Conservation (phyloP, 2,329 filamentous ascomycete species). For the Aspergillus sojae region DNA sequence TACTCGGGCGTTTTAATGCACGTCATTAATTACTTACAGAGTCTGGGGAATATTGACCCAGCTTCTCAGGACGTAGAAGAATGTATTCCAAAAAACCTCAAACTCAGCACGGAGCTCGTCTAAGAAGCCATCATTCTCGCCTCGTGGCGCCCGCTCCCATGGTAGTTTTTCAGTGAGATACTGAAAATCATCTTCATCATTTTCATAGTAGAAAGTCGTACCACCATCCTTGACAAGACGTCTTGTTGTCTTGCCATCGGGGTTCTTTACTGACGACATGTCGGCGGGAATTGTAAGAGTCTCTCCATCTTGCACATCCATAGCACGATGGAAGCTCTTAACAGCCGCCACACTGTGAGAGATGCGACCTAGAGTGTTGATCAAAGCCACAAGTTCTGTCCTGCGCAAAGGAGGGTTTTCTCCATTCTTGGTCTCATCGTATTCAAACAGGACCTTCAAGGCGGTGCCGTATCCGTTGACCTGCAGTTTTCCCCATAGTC, state of each 20-base stretch:
- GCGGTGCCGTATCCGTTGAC: conserved; percentile 93
- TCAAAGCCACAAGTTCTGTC: conserved; percentile 89
- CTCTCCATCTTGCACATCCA: conserved; percentile 40
- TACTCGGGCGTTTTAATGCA: neutral
- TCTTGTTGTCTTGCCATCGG: conserved; percentile 13
- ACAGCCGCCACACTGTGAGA: conserved; percentile 78
- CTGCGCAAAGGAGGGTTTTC: conserved; percentile 74
- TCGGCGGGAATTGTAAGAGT: conserved; percentile 32
- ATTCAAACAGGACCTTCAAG: conserved; percentile 94
- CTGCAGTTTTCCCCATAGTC: conserved; percentile 96
- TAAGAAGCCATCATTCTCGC: conserved; percentile 48
- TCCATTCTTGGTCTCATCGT: conserved; percentile 67
- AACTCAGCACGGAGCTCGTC: conserved; percentile 69
- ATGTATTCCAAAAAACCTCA: conserved; percentile 62
- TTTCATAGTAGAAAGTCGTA: conserved; percentile 40
- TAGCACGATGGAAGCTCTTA: conserved; percentile 65
- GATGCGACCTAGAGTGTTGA: conserved; percentile 90
- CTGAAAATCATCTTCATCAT: conserved; percentile 45
- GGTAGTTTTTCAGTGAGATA: conserved; percentile 33
- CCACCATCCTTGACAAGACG: conserved; percentile 37
- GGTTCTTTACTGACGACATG: conserved; percentile 29
- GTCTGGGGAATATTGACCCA: conserved; percentile 71
- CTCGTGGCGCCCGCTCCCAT: conserved; percentile 32
- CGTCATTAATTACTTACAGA: conserved; percentile 61
- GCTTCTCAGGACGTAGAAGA: conserved; percentile 66